Evolutionary conservation across 108 stramenopile species (phyloP).

Genomic region (Cyclotella sp.): DNA sequence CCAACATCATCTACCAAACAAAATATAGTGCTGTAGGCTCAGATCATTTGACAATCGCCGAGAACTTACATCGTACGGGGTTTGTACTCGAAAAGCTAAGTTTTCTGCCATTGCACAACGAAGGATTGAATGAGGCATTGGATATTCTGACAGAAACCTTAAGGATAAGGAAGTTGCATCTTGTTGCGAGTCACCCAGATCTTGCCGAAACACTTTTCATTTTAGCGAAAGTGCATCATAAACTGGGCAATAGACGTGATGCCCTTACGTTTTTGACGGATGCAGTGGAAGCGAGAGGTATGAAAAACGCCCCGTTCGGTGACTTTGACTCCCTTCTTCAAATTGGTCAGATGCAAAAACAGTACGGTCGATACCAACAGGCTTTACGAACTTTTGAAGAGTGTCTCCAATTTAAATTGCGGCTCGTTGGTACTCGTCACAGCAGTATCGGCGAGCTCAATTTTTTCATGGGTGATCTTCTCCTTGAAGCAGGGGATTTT

Average conservation of each 20-base stretch:
- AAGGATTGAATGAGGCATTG: slow-evolving; percentile 44
- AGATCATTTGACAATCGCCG: slow-evolving; percentile 51
- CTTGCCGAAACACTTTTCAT: slow-evolving; percentile 46
- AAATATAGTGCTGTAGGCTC: slow-evolving; percentile 28
- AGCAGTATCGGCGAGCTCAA: slow-evolving; percentile 45
- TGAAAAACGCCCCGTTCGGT: slow-evolving; percentile 21
- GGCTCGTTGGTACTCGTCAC: slow-evolving; percentile 20
- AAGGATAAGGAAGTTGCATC: slow-evolving; percentile 46
- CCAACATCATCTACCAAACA: slow-evolving; percentile 41
- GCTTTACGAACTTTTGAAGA: slow-evolving; percentile 47
- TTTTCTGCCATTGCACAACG: background rate
- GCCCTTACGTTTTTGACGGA: slow-evolving; percentile 49
- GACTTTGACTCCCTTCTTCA: slow-evolving; percentile 53
- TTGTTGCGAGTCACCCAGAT: slow-evolving; percentile 55
- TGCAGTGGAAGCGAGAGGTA: slow-evolving; percentile 41
- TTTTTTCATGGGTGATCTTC: slow-evolving; percentile 49
- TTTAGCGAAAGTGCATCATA: slow-evolving; percentile 47
- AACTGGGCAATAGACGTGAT: slow-evolving; percentile 33
- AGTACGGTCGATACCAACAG: slow-evolving; percentile 28
- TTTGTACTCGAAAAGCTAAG: slow-evolving; percentile 37
- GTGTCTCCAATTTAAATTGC: slow-evolving; percentile 33
- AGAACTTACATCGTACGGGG: slow-evolving; percentile 40
- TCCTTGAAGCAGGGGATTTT: slow-evolving; percentile 51
- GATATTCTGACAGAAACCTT: slow-evolving; percentile 52
- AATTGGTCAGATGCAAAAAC: slow-evolving; percentile 55